A percentile compares a stretch with the other conserved stretches of the same genome.
phyloP scores from a whole-genome alignment of 371 early-diverging fungal genomes.

The Apophysomyces elegans region DNA sequence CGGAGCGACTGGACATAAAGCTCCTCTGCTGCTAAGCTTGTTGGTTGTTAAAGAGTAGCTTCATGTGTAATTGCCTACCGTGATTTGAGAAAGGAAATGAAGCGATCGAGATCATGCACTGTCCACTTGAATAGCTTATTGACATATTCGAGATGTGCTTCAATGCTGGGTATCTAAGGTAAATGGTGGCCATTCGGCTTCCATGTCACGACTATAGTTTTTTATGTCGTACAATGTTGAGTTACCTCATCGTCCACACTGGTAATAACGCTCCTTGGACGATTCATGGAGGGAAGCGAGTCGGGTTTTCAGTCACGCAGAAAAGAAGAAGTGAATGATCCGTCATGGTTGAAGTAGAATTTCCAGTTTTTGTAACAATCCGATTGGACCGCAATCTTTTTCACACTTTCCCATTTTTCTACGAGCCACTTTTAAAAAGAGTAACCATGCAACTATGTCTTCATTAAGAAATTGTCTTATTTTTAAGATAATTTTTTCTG shows the following conservation, averaged over 20 bases:
- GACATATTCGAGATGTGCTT: conserved; percentile 21
- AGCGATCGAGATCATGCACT: conserved; percentile 20
- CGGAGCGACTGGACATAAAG: conserved; percentile 17
- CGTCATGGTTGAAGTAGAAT: not conserved
- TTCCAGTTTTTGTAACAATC: conserved; percentile 8
- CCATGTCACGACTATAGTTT: not conserved
- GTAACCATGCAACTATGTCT: not conserved
- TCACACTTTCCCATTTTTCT: conserved; percentile 5
- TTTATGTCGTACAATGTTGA: not conserved
- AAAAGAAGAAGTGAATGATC: conserved; percentile 7
- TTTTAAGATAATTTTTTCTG: not conserved
- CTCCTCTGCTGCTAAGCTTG: conserved; percentile 20
- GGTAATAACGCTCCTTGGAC: conserved; percentile 13
- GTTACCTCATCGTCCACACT: conserved; percentile 13
- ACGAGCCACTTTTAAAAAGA: not conserved
- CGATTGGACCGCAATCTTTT: conserved; percentile 7
- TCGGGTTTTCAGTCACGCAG: conserved; percentile 11
- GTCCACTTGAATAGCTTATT: conserved; percentile 23
- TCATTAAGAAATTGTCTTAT: not conserved
- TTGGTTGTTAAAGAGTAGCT: not conserved
- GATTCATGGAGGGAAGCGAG: conserved; percentile 5
- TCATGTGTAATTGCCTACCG: conserved; percentile 9
- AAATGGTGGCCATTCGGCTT: not conserved
- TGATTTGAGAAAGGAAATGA: conserved; percentile 16
- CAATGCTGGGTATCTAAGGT: conserved; percentile 17